Evolutionary conservation across 2,329 filamentous ascomycete genomes (phyloP).

Genomic region (Byssothecium circinans): DNA sequence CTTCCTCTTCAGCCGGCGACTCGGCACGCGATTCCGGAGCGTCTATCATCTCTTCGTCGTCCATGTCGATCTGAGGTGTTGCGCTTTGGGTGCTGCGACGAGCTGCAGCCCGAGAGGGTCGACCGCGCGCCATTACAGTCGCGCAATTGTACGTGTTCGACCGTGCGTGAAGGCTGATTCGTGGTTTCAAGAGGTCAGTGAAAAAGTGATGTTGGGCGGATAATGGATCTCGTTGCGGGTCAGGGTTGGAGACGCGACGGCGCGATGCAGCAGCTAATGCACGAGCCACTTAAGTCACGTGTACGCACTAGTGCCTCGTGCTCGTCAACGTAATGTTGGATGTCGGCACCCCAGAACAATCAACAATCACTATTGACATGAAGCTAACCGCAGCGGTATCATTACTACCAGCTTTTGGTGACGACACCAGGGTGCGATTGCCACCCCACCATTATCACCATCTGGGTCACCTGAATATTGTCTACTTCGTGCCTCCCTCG

Average conservation of each 20-base stretch:
- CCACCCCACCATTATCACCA: too few relatives aligned
- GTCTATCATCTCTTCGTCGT: slow-evolving; percentile 41
- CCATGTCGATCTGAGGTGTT: slow-evolving; percentile 39
- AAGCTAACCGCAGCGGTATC: too few relatives aligned
- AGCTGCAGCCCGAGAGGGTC: slow-evolving; percentile 43
- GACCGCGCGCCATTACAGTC: slow-evolving; percentile 36
- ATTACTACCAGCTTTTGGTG: too few relatives aligned
- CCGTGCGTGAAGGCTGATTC: background rate
- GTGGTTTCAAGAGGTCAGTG: background rate
- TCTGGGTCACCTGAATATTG: too few relatives aligned
- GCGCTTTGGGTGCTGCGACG: slow-evolving; percentile 43
- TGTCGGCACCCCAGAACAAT: too few relatives aligned
- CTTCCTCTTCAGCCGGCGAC: slow-evolving; percentile 53
- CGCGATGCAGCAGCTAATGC: slow-evolving; percentile 3
- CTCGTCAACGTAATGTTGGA: too few relatives aligned
- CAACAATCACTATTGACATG: too few relatives aligned
- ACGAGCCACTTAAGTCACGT: slow-evolving; percentile 3
- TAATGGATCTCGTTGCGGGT: background rate
- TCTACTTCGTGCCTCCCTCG: too few relatives aligned
- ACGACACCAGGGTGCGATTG: too few relatives aligned
- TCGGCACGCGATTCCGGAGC: slow-evolving; percentile 38
- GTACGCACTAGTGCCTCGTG: background rate
- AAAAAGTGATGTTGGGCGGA: background rate
- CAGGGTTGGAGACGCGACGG: slow-evolving; percentile 15
- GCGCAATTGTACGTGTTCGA: too few relatives aligned